A percentile compares a stretch with the other conserved stretches of the same genome.
Conservation (phyloP, 257 asterid genomes). For the Nemophila menziesii region DNA sequence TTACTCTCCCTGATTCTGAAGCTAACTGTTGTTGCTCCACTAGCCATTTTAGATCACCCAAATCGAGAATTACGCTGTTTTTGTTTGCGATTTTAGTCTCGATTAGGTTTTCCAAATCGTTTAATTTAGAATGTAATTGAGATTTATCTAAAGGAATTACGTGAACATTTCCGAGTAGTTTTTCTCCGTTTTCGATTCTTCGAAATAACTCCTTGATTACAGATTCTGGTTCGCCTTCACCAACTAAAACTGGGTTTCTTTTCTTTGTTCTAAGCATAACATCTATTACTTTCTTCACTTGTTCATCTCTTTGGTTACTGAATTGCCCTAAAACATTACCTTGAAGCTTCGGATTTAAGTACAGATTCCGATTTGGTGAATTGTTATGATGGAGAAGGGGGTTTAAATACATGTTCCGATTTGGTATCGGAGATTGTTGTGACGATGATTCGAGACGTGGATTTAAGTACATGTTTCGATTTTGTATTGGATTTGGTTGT, state of each 20-base stretch:
- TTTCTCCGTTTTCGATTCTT: conserved; percentile 42
- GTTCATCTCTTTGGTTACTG: conserved; percentile 39
- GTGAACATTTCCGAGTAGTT: conserved; percentile 31
- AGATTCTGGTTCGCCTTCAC: conserved; percentile 62
- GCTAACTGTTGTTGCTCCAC: conserved; percentile 60
- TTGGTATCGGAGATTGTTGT: conserved; percentile 8
- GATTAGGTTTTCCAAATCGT: conserved; percentile 41
- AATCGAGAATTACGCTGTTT: conserved; percentile 70
- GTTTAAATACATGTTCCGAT: conserved; percentile 49
- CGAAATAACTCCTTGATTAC: conserved; percentile 54
- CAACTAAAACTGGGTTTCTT: conserved; percentile 73
- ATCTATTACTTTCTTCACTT: conserved; percentile 52
- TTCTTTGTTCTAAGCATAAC: conserved; percentile 54
- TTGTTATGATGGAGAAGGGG: conserved; percentile 31
- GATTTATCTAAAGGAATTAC: conserved; percentile 39
- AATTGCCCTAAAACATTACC: conserved; percentile 17
- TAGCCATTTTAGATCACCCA: conserved; percentile 94
- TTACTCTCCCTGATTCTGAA: conserved; percentile 46
- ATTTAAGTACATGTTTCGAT: conserved; percentile 49
- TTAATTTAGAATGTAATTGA: conserved; percentile 35
- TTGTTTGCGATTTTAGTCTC: conserved; percentile 31
- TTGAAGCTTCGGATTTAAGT: conserved; percentile 10
- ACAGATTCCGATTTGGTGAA: conserved; percentile 37
- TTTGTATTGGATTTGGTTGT: conserved; percentile 7
- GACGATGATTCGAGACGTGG: conserved; percentile 23